Base-by-base conservation (phyloP, 2,329 filamentous ascomycete genomes). In the Sarocladiaceae sp. region DNA sequence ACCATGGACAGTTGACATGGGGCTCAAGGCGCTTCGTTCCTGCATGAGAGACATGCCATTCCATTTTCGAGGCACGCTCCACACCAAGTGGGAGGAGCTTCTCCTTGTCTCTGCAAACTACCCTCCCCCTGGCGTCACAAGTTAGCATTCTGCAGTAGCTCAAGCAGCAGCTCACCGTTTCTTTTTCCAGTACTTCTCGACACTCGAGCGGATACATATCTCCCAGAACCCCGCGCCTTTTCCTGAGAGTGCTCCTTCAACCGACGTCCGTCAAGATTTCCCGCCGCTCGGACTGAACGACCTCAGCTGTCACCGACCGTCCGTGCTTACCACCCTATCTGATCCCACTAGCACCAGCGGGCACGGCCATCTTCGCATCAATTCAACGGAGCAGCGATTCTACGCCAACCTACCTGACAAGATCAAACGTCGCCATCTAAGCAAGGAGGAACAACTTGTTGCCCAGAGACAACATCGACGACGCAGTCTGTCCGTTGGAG, bases 361-460 rank as follows among this genome's bases (percentile, higher is more conserved):
- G 18, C 36, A 31, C 20, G 25, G 20, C 8, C 51, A 52, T 42
- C 59, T 64, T 42, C 64, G 61, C 17, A 62, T 72, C 53, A 71
- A 77, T 51, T 75, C 77, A 52, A 74, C 77, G 26, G 83, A 88
- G 59, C 80, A 80, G 52, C 75, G 80, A 56, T 90, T 87, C 74
- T 91, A 85, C 64, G 74, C 84, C 51, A 81, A 77, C 20, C 74
- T 91, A 37, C 87, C 89, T 18, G 82, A 87, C 56, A 90, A 90
- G 67, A 78, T 90, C 57, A 84, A 83, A 62, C 80, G 82, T 57
- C 82, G 80, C 57, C 81, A 87, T 56, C 86, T 91, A 65, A 85
- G 84, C 22, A 76, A 74, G 47, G 86, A 91, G 66, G 88, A 94
- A 68, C 86, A 87, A 39, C 67, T 83, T 53, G 73, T 86, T 52